phyloP scores from a whole-genome alignment of 768 basidiomycete genomes.

The Tubosaeta sp. region DNA sequence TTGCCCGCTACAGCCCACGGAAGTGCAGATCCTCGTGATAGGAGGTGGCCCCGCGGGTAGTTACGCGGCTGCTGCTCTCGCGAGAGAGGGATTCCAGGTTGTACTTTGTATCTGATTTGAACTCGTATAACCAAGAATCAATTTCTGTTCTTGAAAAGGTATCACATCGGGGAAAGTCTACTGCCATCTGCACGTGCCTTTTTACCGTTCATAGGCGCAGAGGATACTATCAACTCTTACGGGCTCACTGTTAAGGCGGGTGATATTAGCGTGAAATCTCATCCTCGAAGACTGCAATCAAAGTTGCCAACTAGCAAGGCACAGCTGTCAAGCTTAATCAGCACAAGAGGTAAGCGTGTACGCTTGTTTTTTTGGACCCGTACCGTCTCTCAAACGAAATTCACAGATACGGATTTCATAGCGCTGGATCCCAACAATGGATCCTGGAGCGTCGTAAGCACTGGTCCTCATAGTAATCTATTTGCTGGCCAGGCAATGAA shows the following conservation, averaged over 20 bases:
- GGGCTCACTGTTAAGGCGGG: constrained; percentile 10
- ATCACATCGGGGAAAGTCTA: constrained; percentile 15
- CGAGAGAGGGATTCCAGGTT: constrained; percentile 11
- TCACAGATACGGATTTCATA: constrained; percentile 6
- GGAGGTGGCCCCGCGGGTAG: constrained; percentile 14
- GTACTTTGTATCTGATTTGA: background rate
- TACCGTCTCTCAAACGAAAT: background rate
- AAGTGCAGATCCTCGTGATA: constrained; percentile 8
- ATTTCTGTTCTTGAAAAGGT: constrained; percentile 1
- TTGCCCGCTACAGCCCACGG: background rate
- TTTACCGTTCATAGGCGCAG: constrained; percentile 8
- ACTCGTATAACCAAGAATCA: too few species aligned
- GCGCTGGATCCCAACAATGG: constrained; percentile 1
- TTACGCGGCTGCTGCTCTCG: constrained; percentile 6
- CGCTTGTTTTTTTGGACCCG: background rate
- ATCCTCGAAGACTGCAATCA: background rate
- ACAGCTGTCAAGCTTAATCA: constrained; percentile 9
- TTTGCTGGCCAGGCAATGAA: background rate
- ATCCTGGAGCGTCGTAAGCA: constrained; percentile 6
- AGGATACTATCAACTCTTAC: constrained; percentile 3
- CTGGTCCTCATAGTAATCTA: background rate
- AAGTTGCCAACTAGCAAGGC: constrained; percentile 1
- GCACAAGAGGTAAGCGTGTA: constrained; percentile 13
- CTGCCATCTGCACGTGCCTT: constrained; percentile 7
- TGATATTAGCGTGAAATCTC: too few species aligned